Evolutionary conservation across 2,329 filamentous ascomycete genomes (phyloP).

Genomic region (Simplicillium sp.): DNA sequence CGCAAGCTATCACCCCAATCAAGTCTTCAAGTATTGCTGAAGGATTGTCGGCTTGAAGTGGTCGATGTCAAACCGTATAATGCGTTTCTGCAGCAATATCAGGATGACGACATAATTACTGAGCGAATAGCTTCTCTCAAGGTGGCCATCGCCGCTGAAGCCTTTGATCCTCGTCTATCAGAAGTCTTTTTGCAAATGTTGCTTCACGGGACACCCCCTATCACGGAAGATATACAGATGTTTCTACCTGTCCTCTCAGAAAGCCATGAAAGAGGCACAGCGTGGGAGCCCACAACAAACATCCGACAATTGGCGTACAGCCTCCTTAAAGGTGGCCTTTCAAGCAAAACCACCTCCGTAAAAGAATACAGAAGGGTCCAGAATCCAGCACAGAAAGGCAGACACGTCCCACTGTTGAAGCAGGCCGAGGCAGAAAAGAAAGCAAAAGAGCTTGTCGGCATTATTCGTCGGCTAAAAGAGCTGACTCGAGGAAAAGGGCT

Average conservation of each 20-base stretch:
- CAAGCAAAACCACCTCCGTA: constrained; percentile 10
- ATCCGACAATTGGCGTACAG: constrained; percentile 48
- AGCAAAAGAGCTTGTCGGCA: constrained; percentile 10
- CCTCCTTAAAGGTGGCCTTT: constrained; percentile 21
- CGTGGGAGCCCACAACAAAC: constrained; percentile 43
- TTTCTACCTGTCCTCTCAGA: constrained; percentile 59
- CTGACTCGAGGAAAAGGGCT: too few species aligned
- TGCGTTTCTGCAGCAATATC: too few species aligned
- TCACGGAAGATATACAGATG: constrained; percentile 26
- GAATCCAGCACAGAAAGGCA: neutral
- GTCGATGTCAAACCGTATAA: too few species aligned
- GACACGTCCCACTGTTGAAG: neutral
- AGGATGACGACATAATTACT: too few species aligned
- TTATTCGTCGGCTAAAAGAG: constrained; percentile 8
- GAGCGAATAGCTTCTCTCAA: too few species aligned
- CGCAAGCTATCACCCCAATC: constrained; percentile 16
- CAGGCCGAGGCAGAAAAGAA: constrained; percentile 10
- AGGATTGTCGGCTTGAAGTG: too few species aligned
- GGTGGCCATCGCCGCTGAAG: too few species aligned
- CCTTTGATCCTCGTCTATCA: constrained; percentile 27
- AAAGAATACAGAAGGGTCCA: constrained; percentile 28
- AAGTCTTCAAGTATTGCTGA: neutral
- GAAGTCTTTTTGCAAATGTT: constrained; percentile 25
- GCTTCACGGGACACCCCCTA: constrained; percentile 1
- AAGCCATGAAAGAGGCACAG: constrained; percentile 41